These are phyloP conservation scores for Tetraselmis chui DNA, from an alignment of 139 green algal genomes.

Conservation along the genomic window DNA sequence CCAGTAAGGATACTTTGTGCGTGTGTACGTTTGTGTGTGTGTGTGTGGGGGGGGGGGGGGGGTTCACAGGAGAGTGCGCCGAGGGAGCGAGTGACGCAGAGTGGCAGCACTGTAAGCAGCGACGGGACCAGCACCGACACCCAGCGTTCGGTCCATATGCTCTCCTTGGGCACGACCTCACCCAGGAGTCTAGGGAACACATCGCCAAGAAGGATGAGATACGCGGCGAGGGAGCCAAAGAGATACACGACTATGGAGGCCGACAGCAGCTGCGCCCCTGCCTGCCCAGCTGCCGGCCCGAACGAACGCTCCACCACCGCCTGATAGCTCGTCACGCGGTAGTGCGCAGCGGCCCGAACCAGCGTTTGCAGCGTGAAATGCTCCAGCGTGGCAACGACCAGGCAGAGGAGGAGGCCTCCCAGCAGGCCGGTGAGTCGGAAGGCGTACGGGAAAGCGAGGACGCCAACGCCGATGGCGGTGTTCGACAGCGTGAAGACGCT, in stretches of 20 bases:
- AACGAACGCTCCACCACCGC: neutral
- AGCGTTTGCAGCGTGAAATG: neutral
- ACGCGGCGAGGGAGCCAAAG: constrained; percentile 4
- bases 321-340: neutral
- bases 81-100: neutral
- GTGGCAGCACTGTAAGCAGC: neutral
- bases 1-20: too few species aligned
- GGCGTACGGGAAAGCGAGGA: constrained; percentile 5
- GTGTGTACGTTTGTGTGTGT: too few species aligned
- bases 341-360: neutral
- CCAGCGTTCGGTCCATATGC: neutral
- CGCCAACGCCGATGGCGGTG: constrained; percentile 1
- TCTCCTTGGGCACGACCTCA: neutral
- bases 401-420: neutral
- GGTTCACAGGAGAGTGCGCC: neutral
- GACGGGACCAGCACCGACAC: neutral
- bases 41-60: too few species aligned
- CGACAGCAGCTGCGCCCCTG: neutral
- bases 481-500: neutral
- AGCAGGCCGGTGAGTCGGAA: constrained; percentile 5
- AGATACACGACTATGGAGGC: constrained; percentile 2
- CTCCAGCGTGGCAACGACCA: neutral
- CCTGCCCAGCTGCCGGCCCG: neutral
- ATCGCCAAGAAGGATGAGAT: constrained; percentile 10
- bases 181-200: neutral